Conservation (phyloP, 2,329 filamentous ascomycete genomes). For the Allantophomopsis cytisporea region DNA sequence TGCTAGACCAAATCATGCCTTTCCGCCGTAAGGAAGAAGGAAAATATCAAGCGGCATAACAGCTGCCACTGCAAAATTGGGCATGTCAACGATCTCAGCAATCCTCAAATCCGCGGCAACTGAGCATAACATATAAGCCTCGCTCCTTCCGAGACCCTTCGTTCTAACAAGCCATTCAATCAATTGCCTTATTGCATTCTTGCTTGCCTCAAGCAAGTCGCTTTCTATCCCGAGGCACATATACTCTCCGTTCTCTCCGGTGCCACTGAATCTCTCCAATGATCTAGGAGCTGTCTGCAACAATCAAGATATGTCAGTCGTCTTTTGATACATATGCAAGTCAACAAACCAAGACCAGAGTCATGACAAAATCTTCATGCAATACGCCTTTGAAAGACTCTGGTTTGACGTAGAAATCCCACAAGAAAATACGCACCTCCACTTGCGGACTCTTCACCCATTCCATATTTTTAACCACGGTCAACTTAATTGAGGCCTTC, state of each 20-base stretch:
- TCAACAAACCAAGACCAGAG: too few species aligned
- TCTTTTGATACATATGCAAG: too few species aligned
- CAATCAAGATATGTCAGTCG: too few species aligned
- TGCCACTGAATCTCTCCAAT: constrained; percentile 31
- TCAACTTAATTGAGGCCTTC: constrained; percentile 31
- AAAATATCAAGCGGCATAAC: constrained; percentile 34
- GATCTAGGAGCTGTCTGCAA: constrained; percentile 12
- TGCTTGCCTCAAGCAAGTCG: constrained; percentile 31
- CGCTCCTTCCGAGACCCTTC: constrained; percentile 28
- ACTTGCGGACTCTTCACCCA: constrained; percentile 31
- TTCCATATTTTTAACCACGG: constrained; percentile 28
- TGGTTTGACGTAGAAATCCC: too few species aligned
- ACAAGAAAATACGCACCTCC: too few species aligned
- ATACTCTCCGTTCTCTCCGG: constrained; percentile 29
- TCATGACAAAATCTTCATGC: too few species aligned
- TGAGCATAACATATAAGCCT: constrained; percentile 38
- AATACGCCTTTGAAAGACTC: too few species aligned
- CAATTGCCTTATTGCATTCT: constrained; percentile 30
- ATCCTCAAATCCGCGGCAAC: constrained; percentile 35
- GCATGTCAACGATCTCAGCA: constrained; percentile 38
- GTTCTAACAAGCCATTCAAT: constrained; percentile 32
- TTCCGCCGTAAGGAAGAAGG: constrained; percentile 3
- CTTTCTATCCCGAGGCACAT: constrained; percentile 31
- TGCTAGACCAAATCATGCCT: too few species aligned
- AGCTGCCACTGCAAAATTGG: constrained; percentile 35